Percentiles rank a stretch among this genome's conserved stretches.
Conservation (phyloP, 352 stramenopile species). For the Phytophthora tentaculata region DNA sequence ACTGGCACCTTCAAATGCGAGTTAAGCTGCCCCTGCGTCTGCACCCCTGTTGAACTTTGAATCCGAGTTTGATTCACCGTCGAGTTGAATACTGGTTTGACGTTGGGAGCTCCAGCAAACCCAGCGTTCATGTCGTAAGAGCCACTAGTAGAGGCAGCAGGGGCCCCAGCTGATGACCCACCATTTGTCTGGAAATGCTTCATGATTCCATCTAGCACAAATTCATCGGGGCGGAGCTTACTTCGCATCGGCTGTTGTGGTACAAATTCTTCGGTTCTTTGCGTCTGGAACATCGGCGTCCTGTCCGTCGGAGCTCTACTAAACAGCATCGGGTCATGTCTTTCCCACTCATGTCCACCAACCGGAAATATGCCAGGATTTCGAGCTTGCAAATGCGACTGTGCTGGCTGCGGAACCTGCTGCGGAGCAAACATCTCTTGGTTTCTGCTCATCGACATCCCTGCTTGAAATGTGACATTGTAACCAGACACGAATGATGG, state of each 20-base stretch:
- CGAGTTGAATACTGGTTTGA: constrained; percentile 1
- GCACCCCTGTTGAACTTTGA: constrained; percentile 2
- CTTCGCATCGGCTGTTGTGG: constrained; percentile 12
- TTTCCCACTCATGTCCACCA: constrained; percentile 16
- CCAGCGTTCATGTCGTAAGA: constrained; percentile 4
- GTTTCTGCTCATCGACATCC: constrained; percentile 3
- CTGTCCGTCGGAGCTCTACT: constrained; percentile 8
- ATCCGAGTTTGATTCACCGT: constrained; percentile 4
- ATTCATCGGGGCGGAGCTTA: constrained; percentile 8
- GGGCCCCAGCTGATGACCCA: not conserved
- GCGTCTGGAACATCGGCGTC: constrained; percentile 7
- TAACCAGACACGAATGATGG: constrained; percentile 9
- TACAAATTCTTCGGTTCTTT: constrained; percentile 6
- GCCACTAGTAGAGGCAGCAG: constrained; percentile 2
- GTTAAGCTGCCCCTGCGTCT: constrained; percentile 8
- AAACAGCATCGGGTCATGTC: constrained; percentile 5
- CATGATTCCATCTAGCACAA: constrained; percentile 19
- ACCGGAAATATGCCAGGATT: not conserved
- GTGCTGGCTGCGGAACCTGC: constrained; percentile 8
- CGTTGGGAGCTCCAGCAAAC: constrained; percentile 2
- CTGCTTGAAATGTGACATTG: not conserved
- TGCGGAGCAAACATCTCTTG: constrained; percentile 21
- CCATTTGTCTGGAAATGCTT: constrained; percentile 18
- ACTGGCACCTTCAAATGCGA: constrained; percentile 11
- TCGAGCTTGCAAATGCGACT: constrained; percentile 25